Evolutionary conservation across 768 basidiomycete genomes (phyloP).

Genomic region (Inosperma sp.): DNA sequence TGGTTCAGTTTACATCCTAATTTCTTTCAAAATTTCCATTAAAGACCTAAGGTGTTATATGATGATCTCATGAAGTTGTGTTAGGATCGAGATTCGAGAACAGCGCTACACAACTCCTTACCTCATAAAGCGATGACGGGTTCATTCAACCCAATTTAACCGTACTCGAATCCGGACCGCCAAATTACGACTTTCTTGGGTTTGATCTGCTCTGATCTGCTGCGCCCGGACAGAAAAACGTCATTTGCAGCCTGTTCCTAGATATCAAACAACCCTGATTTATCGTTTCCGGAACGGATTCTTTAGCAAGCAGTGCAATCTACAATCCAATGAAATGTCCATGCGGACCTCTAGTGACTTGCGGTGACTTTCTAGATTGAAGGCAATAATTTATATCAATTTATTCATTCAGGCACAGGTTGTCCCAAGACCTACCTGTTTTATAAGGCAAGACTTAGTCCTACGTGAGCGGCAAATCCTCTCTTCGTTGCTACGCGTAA

Average conservation of each 20-base stretch:
- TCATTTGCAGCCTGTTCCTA: not conserved
- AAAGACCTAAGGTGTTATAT: no score
- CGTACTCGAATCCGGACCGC: no score
- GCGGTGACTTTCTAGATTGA: conserved; percentile 8
- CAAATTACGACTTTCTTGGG: no score
- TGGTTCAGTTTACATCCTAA: no score
- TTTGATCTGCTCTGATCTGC: no score
- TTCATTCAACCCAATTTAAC: no score
- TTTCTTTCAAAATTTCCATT: no score
- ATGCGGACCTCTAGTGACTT: conserved; percentile 4
- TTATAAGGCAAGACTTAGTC: conserved; percentile 22
- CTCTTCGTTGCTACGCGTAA: conserved; percentile 13
- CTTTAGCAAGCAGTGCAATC: not conserved
- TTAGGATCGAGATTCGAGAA: no score
- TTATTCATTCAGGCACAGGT: conserved; percentile 26
- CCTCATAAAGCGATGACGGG: no score
- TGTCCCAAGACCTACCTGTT: conserved; percentile 11
- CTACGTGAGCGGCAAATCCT: conserved; percentile 10
- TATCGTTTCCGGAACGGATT: conserved; percentile 1
- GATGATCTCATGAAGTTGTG: no score
- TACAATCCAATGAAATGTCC: not conserved
- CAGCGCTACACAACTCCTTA: no score
- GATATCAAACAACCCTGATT: not conserved
- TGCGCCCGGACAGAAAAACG: no score
- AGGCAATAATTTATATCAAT: conserved; percentile 23